These are phyloP conservation scores for Fraxinus xanthoxyloides DNA, from an alignment of 305 asterid species.

Conservation along the genomic window DNA sequence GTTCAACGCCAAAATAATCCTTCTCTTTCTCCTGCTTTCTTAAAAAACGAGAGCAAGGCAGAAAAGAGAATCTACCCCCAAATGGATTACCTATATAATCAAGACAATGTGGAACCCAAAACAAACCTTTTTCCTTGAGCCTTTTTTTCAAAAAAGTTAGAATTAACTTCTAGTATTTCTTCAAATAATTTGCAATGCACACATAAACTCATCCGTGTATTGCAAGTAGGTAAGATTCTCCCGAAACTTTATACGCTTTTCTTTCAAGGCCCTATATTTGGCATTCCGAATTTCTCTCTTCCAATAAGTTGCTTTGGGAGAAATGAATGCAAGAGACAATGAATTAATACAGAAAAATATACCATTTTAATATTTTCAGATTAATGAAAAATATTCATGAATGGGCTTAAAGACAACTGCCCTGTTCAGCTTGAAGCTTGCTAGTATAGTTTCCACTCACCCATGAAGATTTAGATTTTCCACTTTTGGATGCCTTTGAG, in stretches of 20 bases:
- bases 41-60: neutral
- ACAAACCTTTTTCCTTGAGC: neutral
- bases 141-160: neutral
- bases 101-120: neutral
- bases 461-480: slow-evolving; percentile 26
- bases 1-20: neutral
- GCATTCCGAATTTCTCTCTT: neutral
- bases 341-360: neutral
- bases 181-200: neutral
- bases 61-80: neutral
- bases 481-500: slow-evolving; percentile 22
- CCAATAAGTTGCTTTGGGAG: neutral
- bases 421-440: neutral
- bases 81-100: neutral
- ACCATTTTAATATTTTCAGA: neutral
- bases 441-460: slow-evolving; percentile 17
- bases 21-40: neutral
- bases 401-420: neutral
- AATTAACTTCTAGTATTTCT: neutral
- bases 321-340: neutral
- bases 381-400: neutral
- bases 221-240: neutral
- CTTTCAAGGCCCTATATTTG: neutral
- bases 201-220: neutral
- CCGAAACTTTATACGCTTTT: neutral